Evolutionary conservation across 148 eudicot species (phyloP).

Genomic region (Cornus suecica): DNA sequence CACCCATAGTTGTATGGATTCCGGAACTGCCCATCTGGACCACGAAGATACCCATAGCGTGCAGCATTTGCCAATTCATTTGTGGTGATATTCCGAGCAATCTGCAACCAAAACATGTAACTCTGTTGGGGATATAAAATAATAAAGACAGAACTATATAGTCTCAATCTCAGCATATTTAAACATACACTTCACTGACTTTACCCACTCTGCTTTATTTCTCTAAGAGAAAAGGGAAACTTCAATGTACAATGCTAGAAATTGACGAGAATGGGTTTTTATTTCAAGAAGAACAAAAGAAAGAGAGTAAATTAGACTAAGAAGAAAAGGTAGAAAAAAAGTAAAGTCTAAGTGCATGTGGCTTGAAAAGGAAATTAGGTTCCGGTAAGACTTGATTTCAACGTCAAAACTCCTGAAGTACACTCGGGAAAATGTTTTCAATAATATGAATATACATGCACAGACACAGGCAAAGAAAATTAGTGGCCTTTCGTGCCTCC

Average conservation of each 20-base stretch:
- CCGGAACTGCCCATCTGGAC: conserved; percentile 68
- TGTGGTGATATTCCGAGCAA: conserved; percentile 83
- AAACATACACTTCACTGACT: neutral
- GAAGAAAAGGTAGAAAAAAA: too few species aligned
- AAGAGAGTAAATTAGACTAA: too few species aligned
- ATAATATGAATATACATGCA: too few species aligned
- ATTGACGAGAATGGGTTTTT: too few species aligned
- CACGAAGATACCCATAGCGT: conserved; percentile 73
- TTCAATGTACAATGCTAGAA: neutral
- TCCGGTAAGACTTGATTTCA: too few species aligned
- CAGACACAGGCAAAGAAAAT: too few species aligned
- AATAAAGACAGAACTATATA: neutral
- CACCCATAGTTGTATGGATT: conserved; percentile 92
- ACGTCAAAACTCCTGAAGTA: too few species aligned
- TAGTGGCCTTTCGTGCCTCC: too few species aligned
- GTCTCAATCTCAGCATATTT: neutral
- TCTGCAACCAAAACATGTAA: conserved; percentile 41
- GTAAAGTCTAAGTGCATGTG: too few species aligned
- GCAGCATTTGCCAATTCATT: conserved; percentile 70
- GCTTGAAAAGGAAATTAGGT: too few species aligned
- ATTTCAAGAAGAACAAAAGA: too few species aligned
- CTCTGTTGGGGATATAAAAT: neutral
- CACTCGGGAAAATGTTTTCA: too few species aligned
- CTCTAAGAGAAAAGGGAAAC: neutral
- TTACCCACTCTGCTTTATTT: neutral